Base-by-base conservation (phyloP, 2,329 filamentous ascomycete genomes). In the Alternaria angustiovoidea region DNA sequence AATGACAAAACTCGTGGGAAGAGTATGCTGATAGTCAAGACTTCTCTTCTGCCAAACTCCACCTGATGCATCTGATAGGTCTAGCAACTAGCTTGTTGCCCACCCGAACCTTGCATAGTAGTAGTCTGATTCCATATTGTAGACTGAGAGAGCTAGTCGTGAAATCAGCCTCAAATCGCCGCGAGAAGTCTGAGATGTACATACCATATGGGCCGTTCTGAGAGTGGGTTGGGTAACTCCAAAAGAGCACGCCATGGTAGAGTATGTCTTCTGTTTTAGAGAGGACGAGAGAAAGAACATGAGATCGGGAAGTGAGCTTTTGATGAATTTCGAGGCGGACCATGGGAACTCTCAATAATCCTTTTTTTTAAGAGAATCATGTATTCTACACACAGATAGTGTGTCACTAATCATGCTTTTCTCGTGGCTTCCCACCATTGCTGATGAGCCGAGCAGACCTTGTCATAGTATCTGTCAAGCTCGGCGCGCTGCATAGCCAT, bases 401-500 rank as follows among this genome's bases (percentile, higher is more conserved):
- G 4, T 26, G 22, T 11, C 1, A n/a, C 7, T 12, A 4, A 16
- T 41, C 26, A 46, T 34, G 20, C 9, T 9, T n/a, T 41, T 18
- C 52, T 28, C 34, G 55, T 39, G 7, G 47, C 52, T 2, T 57
- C 22, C 62, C 62, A 67, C 49, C 44, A 43, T 3, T 53, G 20
- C 36, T 53, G 34, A 16, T 68, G 66, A 18, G 48, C 61, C 3
- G 54, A 41, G 18, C 20, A 42, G 12, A 49, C 57, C 14, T 53
- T 57, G 3, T 4, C 7, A 34, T 54, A 41, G 18, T 62, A 60
- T 0, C 8, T 46, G 3, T 60, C 24, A 24, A 68, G 54, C 4
- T 61, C 60, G 4, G 46, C 30, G 6, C 54, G 44, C 7, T 51
- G 46, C 64, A 68, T 65, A 5, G 26, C 18, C 11, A 44, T 26